Conservation (phyloP, 768 basidiomycete genomes). For the Pleurotus platypus region DNA sequence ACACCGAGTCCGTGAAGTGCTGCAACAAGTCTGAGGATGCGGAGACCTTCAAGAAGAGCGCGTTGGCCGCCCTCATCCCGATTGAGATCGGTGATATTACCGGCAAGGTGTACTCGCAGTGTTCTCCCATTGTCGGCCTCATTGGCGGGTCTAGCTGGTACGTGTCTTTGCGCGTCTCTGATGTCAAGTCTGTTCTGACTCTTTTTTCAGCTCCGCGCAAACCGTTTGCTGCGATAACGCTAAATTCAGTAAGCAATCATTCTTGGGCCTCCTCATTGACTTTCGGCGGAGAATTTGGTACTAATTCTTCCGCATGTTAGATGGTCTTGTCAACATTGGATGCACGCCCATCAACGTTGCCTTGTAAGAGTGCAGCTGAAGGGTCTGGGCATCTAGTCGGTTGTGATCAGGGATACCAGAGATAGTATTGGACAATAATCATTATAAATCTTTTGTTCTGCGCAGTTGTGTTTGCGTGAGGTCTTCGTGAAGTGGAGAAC, state of each 20-base stretch:
- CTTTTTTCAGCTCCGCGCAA: not conserved
- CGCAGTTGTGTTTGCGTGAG: not conserved
- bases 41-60: not conserved
- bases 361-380: not conserved
- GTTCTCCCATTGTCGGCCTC: not conserved
- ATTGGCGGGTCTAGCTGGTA: not conserved
- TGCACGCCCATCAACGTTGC: not conserved
- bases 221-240: not conserved
- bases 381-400: too few species aligned
- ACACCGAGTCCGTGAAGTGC: not conserved
- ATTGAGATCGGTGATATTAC: not conserved
- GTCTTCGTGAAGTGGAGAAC: not conserved
- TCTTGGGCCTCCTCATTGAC: not conserved
- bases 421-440: not conserved
- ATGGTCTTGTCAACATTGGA: not conserved
- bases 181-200: not conserved
- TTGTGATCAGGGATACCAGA: too few species aligned
- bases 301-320: not conserved
- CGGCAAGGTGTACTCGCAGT: not conserved
- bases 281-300: not conserved
- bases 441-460: not conserved
- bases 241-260: not conserved
- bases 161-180: not conserved
- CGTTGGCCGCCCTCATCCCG: not conserved
- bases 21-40: not conserved